Base-by-base conservation (phyloP, 345 rosid species). In the Geranium brycei region DNA sequence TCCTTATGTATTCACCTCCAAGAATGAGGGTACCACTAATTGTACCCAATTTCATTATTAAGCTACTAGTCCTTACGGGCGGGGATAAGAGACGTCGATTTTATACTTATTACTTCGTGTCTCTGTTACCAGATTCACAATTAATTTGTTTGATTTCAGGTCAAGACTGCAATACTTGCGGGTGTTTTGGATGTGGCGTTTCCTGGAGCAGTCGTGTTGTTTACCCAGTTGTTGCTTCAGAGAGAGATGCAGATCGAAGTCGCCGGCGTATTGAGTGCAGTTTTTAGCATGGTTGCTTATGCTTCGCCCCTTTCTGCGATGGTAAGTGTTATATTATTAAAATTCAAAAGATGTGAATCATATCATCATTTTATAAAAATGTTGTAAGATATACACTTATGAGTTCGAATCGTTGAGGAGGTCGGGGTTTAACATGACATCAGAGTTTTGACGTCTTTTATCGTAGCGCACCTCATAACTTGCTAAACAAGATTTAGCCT, bases 281-380 rank as follows among this genome's bases (percentile, higher is more conserved):
- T 75, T 59, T 80, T 90, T 53, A 87, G 87, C 32, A 79, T 84
- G 79, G 66, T 79, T 14, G 77, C 84, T 59, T 85, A 87, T 71
- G 85, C 76, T 40, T 87, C 97, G 35, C 97, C 97, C 64, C 90
- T 87, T 64, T 76, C 88, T 15, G 91, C 89, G 35, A 90, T 90
- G 92, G 91, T 90, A 79, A 76, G 15, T 15, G 61, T 14, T 17
- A 8, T 8, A 53, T 3, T 4, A 1, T 35, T 35, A 35, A 4
- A 35, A 35, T 35, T 3, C 0, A 23, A 2, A 23, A 23, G 28
- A 23, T 23, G 28, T 23, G 28, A 23, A 23, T 23, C 28, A 23
- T 23, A 0, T 23, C 28, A 23, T 23, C 28, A 2, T 23, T 23
- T 23, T 23, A 23, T 23, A 23, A 23, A 23, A 23, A 23, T 23